Conservation (phyloP, 108 stramenopile species). For the Schizochytrium sp. region DNA sequence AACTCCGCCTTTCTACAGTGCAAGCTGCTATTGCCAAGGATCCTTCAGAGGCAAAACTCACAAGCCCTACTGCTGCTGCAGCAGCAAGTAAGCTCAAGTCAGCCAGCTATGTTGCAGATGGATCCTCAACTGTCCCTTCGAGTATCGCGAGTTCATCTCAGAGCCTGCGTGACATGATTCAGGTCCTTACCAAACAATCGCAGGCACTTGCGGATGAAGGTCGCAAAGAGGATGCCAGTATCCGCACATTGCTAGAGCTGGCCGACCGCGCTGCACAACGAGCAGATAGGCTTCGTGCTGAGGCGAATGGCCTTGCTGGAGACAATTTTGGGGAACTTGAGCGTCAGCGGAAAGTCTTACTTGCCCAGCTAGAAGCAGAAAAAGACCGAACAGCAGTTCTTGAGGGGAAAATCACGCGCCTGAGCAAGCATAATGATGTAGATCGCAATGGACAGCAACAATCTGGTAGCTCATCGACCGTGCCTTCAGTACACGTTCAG, state of each 20-base stretch:
- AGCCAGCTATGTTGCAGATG: too few relatives aligned
- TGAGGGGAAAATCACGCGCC: not conserved
- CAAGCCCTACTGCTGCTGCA: too few relatives aligned
- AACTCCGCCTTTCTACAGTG: not conserved
- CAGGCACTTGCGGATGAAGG: not conserved
- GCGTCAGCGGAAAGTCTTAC: not conserved
- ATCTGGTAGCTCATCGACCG: not conserved
- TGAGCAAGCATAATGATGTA: slow-evolving; percentile 31
- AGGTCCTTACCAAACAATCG: slow-evolving; percentile 26
- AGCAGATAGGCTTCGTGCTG: not conserved
- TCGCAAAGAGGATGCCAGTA: not conserved
- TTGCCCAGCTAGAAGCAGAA: slow-evolving; percentile 18
- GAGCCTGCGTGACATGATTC: slow-evolving; percentile 37
- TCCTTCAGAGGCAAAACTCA: too few relatives aligned
- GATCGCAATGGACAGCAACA: not conserved
- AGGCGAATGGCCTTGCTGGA: slow-evolving; percentile 16
- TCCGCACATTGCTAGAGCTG: not conserved
- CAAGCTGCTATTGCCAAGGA: not conserved
- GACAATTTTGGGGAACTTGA: slow-evolving; percentile 24
- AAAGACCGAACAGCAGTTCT: slow-evolving; percentile 7
- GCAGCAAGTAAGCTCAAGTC: too few relatives aligned
- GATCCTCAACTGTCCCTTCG: too few relatives aligned
- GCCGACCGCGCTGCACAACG: not conserved
- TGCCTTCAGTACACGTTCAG: not conserved
- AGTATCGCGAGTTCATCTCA: not conserved